Evolutionary conservation across 257 asterid genomes (phyloP), one percentile per base, ranked within the genome.

Genomic region (Rubia yunnanensis): DNA sequence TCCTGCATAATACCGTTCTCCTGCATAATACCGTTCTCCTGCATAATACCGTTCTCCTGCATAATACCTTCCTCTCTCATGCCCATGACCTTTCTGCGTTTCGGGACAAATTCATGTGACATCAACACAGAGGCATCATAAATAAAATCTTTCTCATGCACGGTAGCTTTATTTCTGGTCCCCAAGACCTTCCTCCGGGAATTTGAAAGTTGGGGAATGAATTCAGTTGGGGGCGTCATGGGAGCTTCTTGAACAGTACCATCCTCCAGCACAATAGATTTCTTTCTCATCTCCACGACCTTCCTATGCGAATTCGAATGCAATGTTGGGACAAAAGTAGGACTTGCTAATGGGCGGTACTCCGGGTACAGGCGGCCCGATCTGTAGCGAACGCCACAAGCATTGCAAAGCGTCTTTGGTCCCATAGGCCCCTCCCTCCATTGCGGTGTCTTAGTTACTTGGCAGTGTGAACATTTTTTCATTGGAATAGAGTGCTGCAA

Each of bases 341-440:
- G 97, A 63, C 97, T 90, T 3, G 95, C 94, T 5, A 89, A 89
- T 0, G 97, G 97, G 0, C 97, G 87, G 67, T 90, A 90, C 49
- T 90, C 97, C 0, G 97, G 95, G 49, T 67, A 82, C 1, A 90
- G 76, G 13, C 95, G 88, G 11, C 97, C 95, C 0, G 97, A 90
- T 20, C 97, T 73, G 71, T 79, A 84, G 4, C 97, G 85, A 28
- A 90, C 97, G 8, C 97, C 97, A 56, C 97, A 90, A 1, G 97
- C 97, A n/a, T 90, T 90, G 84, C 97, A 90, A 10, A 90, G 79
- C 1, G 95, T 87, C 82, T 81, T 85, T 0, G 91, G 95, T 3
- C 97, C 97, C 78, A 72, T 8, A 0, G 97, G 97, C 18, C 97
- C 97, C 85, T 85, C 95, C 55, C 97, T 80, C 96, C 97, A 90